Base-by-base conservation (phyloP, 1,139 yeast genomes). In the Torulaspora globosa region DNA sequence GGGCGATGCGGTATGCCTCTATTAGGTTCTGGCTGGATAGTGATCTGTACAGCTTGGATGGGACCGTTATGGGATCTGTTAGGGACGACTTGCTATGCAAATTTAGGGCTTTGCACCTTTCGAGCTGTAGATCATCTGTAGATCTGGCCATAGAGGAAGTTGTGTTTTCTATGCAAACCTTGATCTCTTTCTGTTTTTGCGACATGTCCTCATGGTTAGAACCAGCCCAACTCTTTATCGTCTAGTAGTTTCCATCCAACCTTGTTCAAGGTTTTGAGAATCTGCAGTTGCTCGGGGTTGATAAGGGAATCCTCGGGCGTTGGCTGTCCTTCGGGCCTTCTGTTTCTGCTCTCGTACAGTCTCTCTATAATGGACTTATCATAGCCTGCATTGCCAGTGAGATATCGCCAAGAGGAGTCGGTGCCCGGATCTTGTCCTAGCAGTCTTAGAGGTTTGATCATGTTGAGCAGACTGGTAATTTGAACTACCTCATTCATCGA, bases 151-250 rank as follows among this genome's bases (percentile, higher is more conserved):
- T 26, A 11, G 29, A 8, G 27, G 9, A 7, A 24, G n/a, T n/a
- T n/a, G n/a, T n/a, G n/a, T n/a, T n/a, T n/a, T n/a, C n/a, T 5
- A 18, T 18, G 19, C 4, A 18, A 18, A 18, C 4, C 19, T 18
- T 18, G 19, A 24, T 8, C 27, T 24, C 9, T 26, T 26, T 12
- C 5, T n/a, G n/a, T 26, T 26, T 26, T 26, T 26, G 29, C 5
- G 29, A 26, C 9, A 21, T 34, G 26, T 23, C 4, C 1, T 31
- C 4, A 1, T 5, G 18, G 10, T 43, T 43, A 48, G 37, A 48
- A 51, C 67, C 66, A 63, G 10, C 68, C 68, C 24, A 63, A 44
- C 42, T 63, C 68, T n/a, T 60, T 51, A 34, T 59, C 65, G 39
- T 60, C 65, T 1, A 50, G 49, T 28, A 48, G 47, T 36, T 49